Conservation (phyloP, 108 stramenopile species). For the Epipyxis sp. region DNA sequence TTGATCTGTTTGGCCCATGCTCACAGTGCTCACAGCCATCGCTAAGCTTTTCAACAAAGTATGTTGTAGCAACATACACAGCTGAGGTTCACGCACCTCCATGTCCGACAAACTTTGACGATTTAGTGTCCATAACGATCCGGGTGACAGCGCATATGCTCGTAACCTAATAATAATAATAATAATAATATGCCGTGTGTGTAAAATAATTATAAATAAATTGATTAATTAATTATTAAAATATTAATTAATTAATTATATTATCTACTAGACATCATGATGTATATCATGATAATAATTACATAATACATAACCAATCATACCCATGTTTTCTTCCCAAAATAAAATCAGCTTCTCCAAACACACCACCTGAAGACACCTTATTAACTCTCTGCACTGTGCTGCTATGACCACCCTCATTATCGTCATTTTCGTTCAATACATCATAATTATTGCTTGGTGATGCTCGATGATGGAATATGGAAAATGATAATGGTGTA, state of each 20-base stretch:
- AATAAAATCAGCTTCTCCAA: slow-evolving; percentile 53
- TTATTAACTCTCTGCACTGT: slow-evolving; percentile 39
- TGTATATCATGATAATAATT: too few relatives aligned
- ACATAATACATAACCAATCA: too few relatives aligned
- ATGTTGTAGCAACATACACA: slow-evolving; percentile 20
- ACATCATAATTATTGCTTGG: not conserved
- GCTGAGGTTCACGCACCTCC: not conserved
- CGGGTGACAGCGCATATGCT: not conserved
- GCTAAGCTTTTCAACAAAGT: not conserved
- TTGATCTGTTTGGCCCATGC: too few relatives aligned
- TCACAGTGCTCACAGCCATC: too few relatives aligned
- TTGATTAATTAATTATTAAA: too few relatives aligned
- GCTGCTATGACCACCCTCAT: not conserved
- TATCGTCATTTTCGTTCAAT: slow-evolving; percentile 16
- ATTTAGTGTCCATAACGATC: not conserved
- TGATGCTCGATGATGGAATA: not conserved
- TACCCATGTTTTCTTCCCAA: slow-evolving; percentile 21
- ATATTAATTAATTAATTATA: too few relatives aligned
- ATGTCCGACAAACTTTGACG: not conserved
- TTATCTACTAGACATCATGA: too few relatives aligned
- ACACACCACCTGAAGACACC: slow-evolving; percentile 44
- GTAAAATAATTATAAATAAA: too few relatives aligned
- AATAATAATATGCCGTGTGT: too few relatives aligned
- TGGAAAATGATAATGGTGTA: too few relatives aligned
- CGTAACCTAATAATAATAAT: too few relatives aligned